These are phyloP conservation scores for Colletotrichum melonis DNA, from an alignment of 2,329 filamentous ascomycete species.

Conservation along the genomic window DNA sequence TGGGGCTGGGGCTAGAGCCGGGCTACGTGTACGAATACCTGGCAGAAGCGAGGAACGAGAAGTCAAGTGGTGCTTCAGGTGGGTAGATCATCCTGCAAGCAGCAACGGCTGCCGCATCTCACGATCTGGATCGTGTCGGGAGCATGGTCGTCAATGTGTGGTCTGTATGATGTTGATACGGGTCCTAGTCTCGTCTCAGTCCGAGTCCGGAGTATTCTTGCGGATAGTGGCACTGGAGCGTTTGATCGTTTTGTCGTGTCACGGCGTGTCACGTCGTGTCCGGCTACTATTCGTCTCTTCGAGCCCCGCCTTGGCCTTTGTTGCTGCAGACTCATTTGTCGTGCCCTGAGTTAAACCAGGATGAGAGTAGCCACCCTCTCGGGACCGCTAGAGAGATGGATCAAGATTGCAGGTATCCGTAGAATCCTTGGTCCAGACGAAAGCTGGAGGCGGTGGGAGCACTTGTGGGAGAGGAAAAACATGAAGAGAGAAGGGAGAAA, in stretches of 20 bases:
- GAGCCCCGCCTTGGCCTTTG: constrained; percentile 1
- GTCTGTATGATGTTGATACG: too few relatives aligned
- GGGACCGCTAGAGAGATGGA: neutral
- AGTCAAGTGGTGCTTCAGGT: neutral
- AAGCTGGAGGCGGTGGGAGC: neutral
- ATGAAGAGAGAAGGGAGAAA: too few relatives aligned
- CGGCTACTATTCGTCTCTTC: neutral
- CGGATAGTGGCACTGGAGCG: neutral
- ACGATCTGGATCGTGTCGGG: neutral
- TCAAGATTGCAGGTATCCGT: too few relatives aligned
- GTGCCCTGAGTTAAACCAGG: neutral
- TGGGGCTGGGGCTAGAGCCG: neutral
- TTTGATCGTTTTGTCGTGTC: constrained; percentile 4
- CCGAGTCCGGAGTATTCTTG: neutral
- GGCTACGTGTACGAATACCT: neutral
- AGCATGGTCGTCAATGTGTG: neutral
- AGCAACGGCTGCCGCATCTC: constrained; percentile 1
- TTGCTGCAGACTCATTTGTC: constrained; percentile 1
- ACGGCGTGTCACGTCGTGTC: constrained; percentile 16
- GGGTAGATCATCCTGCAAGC: neutral
- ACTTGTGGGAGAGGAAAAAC: neutral
- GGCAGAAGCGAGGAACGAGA: neutral
- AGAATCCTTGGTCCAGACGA: neutral
- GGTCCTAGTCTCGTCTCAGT: too few relatives aligned
- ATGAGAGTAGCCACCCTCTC: neutral